Evolutionary conservation across 495 filamentous ascomycete genomes (phyloP), one percentile per base, ranked within the genome.

Genomic region (Lophiostoma macrostomum): DNA sequence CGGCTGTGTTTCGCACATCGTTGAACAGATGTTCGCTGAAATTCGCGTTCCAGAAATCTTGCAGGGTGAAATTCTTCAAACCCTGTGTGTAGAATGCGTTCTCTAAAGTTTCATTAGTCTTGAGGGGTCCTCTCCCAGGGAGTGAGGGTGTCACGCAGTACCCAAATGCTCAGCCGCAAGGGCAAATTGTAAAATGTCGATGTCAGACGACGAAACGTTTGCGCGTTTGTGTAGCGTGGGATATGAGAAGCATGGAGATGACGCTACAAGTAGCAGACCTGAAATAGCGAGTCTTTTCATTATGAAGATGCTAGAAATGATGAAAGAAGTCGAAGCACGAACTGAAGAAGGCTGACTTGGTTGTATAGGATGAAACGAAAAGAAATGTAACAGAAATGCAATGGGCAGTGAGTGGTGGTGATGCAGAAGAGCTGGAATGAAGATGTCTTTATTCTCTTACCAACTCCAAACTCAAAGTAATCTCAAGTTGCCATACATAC

Each of bases 71-170:
- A 42, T 80, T 81, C 49, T 74, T 67, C 2, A 84, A 71, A 23
- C 76, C 80, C 57, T 82, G 65, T 25, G 71, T 68, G 60, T 85
- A 86, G 64, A 76, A 77, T 3, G 62, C 61, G 34, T 75, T 61
- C 60, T 78, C 75, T 61, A 25, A 2, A 23, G 1, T 2, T 6
- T 4, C n/a, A 5, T 37, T 28, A 48, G 20, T 14, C 28, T 25
- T 18, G 13, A 14, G 6, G 11, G n/a, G n/a, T n/a, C n/a, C 3
- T 1, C 16, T 30, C 14, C 13, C 14, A 7, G 27, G 23, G 16
- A 10, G 16, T 5, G 30, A 3, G 37, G 7, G 30, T 20, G 36
- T 27, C 24, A 8, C n/a, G 35, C 24, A 43, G 42, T 55, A 66
- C 60, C 64, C 27, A 79, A 71, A 53, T 74, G 70, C 59, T 79